Evolutionary conservation across 768 basidiomycete genomes (phyloP), one percentile per base, ranked within the genome.

Genomic region (Tephrocybe sp.): DNA sequence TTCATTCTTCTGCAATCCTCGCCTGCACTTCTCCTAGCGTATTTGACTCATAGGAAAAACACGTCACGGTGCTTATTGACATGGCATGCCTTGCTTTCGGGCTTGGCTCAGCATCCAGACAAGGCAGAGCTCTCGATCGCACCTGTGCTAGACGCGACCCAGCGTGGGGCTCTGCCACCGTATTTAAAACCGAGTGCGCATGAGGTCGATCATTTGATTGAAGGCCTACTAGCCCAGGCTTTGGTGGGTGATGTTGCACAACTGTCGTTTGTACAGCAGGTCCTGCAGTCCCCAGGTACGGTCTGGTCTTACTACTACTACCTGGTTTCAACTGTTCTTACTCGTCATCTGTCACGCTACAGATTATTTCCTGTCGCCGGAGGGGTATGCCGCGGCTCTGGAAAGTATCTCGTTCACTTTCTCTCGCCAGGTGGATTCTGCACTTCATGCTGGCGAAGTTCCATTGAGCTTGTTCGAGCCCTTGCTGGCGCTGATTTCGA

Each of bases 71-170:
- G 68, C 19, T 49, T 64, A 20, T 39, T 53, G 2, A 63, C 81
- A 9, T 87, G 82, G 82, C 72, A 73, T 39, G 59, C 65, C 2
- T 65, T 86, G 14, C 71, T 89, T 1, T 60, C 62, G 1, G 66
- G 65, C 9, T 50, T 83, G 10, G 72, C 77, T 2, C 43, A 62
- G 4, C 62, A 71, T 22, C 62, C 68, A 0, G 64, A 68, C 11
- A 54, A 65, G 30, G 59, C 62, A 30, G 50, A 71, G 22, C 49
- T 47, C 1, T 51, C 69, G 0, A 58, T 84, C 2, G 52, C 58
- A 0, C 60, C 67, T 1, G 52, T 85, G 10, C 60, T 85, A 39
- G 71, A 72, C 19, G 75, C 74, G 0, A 69, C 70, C 1, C 61
- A 70, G 33, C 59, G 62, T 11, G 67, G 65, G 10, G 39, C 57